phyloP scores from a whole-genome alignment of 768 basidiomycete genomes.

The Tricholoma saponaceum region DNA sequence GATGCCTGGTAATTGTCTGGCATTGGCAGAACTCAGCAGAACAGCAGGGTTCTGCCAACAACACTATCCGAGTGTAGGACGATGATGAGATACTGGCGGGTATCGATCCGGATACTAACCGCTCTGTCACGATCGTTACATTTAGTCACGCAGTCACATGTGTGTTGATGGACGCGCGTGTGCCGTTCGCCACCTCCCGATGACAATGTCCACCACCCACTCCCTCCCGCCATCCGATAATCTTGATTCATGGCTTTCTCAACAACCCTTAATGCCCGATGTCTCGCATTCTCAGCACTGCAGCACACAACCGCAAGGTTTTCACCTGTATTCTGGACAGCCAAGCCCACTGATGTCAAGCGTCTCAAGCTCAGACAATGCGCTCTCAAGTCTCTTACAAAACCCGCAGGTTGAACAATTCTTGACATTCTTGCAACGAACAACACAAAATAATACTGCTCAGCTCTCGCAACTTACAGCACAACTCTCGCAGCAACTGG shows the following conservation, averaged over 20 bases:
- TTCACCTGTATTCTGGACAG: neutral
- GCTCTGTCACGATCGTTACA: too few species aligned
- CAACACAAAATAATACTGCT: neutral
- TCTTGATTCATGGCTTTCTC: neutral
- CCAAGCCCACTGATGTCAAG: neutral
- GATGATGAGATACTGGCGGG: too few species aligned
- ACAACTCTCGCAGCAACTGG: neutral
- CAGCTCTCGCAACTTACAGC: neutral
- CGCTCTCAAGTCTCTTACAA: neutral
- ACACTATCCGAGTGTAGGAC: too few species aligned
- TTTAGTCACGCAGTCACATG: too few species aligned
- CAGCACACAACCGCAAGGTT: neutral
- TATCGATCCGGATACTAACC: too few species aligned
- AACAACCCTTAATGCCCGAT: neutral
- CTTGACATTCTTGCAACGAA: neutral
- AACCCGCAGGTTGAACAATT: neutral
- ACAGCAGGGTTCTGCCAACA: too few species aligned
- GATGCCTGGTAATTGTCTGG: too few species aligned
- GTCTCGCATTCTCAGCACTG: neutral
- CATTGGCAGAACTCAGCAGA: too few species aligned
- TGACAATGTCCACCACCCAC: neutral
- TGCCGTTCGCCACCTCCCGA: neutral
- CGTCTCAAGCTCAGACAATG: neutral
- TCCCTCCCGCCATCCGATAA: neutral
- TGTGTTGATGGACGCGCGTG: neutral